Evolutionary conservation across 768 basidiomycete genomes (phyloP).

Genomic region (Dentipellis fragilis): DNA sequence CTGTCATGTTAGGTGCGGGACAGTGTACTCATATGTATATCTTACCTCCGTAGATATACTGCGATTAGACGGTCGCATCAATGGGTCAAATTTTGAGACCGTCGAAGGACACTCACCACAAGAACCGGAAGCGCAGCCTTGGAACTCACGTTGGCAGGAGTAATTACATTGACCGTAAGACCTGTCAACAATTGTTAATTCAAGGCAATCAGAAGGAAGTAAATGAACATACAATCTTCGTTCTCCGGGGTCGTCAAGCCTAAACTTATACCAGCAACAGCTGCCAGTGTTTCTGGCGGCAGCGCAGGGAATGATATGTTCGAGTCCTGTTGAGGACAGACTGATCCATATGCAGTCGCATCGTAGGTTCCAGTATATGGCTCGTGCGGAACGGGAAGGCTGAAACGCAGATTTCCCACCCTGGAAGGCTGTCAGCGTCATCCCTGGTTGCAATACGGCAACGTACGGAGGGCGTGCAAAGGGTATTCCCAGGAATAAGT

Average conservation of each 20-base stretch:
- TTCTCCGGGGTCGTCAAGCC: background rate
- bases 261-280: background rate
- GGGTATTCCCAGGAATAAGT: slow-evolving; percentile 12
- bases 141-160: slow-evolving; percentile 9
- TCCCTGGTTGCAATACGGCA: background rate
- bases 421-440: background rate
- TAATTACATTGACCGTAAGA: slow-evolving; percentile 18
- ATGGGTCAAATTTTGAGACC: no score
- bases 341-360: slow-evolving; percentile 10
- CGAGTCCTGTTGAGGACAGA: slow-evolving; percentile 16
- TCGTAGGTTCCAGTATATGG: slow-evolving; percentile 9
- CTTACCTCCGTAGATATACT: slow-evolving; percentile 20
- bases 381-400: slow-evolving; percentile 5
- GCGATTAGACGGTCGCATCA: background rate
- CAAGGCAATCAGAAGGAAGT: background rate
- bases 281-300: background rate
- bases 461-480: slow-evolving; percentile 13
- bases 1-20: background rate
- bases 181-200: slow-evolving; percentile 1
- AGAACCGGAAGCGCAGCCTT: slow-evolving; percentile 11
- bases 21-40: background rate
- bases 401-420: slow-evolving; percentile 9
- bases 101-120: slow-evolving; percentile 2
- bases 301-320: background rate
- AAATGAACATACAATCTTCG: slow-evolving; percentile 3